Percentiles rank a stretch among this genome's conserved stretches.
phyloP scores from a whole-genome alignment of 441 rosid species.

The Theobroma grandiflorum region DNA sequence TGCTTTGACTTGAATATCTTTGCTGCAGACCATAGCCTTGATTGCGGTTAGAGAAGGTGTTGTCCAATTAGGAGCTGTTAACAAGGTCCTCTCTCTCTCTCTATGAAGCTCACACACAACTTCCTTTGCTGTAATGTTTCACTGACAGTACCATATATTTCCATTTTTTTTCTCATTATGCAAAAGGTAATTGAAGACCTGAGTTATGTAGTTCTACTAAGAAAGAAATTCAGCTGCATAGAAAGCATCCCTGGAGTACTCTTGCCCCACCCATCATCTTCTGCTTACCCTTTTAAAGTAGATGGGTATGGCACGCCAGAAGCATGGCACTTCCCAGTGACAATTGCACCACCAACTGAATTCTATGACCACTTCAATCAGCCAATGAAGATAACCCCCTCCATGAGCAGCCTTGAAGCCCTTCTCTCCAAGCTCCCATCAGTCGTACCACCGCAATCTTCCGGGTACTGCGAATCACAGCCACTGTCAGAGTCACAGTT shows the following conservation, averaged over 20 bases:
- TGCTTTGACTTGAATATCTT: conserved; percentile 24
- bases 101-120: neutral
- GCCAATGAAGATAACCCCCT: conserved; percentile 76
- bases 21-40: conserved; percentile 93
- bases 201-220: conserved; percentile 77
- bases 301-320: conserved; percentile 52
- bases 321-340: conserved; percentile 62
- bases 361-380: conserved; percentile 54
- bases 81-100: conserved; percentile 59
- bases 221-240: conserved; percentile 92
- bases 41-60: conserved; percentile 98
- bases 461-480: conserved; percentile 38
- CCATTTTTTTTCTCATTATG: conserved; percentile 11
- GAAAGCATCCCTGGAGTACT: conserved; percentile 96
- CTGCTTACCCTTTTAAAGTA: conserved; percentile 63
- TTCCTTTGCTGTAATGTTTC: neutral
- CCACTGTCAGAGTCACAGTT: conserved; percentile 27
- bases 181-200: conserved; percentile 82
- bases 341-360: conserved; percentile 46
- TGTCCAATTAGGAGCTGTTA: conserved; percentile 89
- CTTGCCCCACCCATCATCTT: conserved; percentile 92
- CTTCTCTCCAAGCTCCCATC: conserved; percentile 97
- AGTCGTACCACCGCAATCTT: conserved; percentile 62
- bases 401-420: conserved; percentile 99
- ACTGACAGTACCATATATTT: neutral